These are phyloP conservation scores for Austroboletus niveus DNA, from an alignment of 1,284 basidiomycete genomes.

Conservation along the genomic window DNA sequence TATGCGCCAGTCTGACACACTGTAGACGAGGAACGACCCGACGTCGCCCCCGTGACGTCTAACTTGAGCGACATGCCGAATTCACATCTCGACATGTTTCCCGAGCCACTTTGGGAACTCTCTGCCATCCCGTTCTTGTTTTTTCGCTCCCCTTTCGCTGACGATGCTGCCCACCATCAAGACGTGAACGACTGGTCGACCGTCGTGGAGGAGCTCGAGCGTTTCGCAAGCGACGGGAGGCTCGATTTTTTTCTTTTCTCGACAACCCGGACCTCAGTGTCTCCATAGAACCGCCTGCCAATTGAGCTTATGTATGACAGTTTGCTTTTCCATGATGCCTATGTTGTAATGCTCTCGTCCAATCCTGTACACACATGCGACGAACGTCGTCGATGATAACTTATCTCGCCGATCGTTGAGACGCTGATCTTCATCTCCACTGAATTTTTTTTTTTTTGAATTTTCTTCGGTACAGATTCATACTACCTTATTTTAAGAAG, in stretches of 20 bases:
- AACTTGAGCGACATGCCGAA: background rate
- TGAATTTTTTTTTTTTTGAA: too few relatives aligned
- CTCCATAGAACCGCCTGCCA: slow-evolving; percentile 11
- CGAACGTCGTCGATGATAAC: too few relatives aligned
- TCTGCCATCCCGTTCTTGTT: slow-evolving; percentile 35
- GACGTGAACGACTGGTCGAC: slow-evolving; percentile 11
- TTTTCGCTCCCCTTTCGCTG: slow-evolving; percentile 18
- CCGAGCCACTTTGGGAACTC: slow-evolving; percentile 22
- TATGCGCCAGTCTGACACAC: slow-evolving; percentile 21
- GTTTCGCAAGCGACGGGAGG: slow-evolving; percentile 20
- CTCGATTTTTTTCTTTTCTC: slow-evolving; percentile 31
- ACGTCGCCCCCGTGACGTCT: background rate
- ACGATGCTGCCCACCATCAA: slow-evolving; percentile 1
- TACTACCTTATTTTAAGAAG: too few relatives aligned
- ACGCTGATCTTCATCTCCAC: too few relatives aligned
- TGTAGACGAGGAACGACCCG: slow-evolving; percentile 5
- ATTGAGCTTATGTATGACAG: too few relatives aligned
- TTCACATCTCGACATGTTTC: slow-evolving; percentile 13
- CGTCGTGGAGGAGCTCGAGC: slow-evolving; percentile 23
- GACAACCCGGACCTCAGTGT: slow-evolving; percentile 8
- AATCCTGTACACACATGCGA: too few relatives aligned
- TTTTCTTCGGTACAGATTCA: too few relatives aligned
- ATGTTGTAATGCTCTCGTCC: too few relatives aligned
- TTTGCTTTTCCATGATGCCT: too few relatives aligned
- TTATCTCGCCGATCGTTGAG: too few relatives aligned